Conservation (phyloP, 2,329 filamentous ascomycete genomes). For the Parastagonospora nodorum region DNA sequence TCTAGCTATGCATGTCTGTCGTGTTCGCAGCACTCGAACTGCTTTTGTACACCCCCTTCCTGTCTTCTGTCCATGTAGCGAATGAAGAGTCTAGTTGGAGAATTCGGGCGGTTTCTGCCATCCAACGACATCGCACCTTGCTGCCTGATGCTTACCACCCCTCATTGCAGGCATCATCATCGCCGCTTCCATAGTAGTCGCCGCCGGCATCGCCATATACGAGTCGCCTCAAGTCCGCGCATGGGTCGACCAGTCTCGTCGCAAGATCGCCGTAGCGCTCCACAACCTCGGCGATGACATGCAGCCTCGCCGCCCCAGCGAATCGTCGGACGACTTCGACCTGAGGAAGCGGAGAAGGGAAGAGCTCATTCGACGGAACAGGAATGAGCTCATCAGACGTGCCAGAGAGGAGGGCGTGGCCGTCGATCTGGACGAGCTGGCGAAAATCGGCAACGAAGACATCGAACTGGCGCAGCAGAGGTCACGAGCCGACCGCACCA, state of each 20-base stretch:
- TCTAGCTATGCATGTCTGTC: slow-evolving; percentile 23
- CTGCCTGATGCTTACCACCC: slow-evolving; percentile 27
- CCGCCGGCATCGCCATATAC: slow-evolving; percentile 66
- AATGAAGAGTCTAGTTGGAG: too few species aligned
- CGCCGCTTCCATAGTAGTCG: slow-evolving; percentile 64
- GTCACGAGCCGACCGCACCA: slow-evolving; percentile 23
- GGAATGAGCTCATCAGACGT: slow-evolving; percentile 42
- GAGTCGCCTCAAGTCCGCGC: slow-evolving; percentile 66
- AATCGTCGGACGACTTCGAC: slow-evolving; percentile 40
- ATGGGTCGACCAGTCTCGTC: slow-evolving; percentile 66
- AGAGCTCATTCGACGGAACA: slow-evolving; percentile 40
- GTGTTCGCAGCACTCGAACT: slow-evolving; percentile 20
- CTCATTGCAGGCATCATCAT: slow-evolving; percentile 62
- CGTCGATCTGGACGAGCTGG: slow-evolving; percentile 48
- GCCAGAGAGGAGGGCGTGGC: slow-evolving; percentile 49
- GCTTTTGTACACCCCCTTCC: background rate
- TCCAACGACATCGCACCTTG: slow-evolving; percentile 8
- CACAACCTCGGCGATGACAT: slow-evolving; percentile 66
- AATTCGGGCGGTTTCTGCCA: background rate
- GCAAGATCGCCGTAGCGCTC: slow-evolving; percentile 64
- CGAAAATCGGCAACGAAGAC: slow-evolving; percentile 38
- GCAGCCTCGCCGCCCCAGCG: slow-evolving; percentile 48
- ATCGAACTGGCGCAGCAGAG: slow-evolving; percentile 25
- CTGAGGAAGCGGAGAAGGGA: slow-evolving; percentile 35
- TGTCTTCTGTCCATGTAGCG: background rate